phyloP scores from a whole-genome alignment of 148 eudicot species.

The Mesembryanthemum crystallinum region DNA sequence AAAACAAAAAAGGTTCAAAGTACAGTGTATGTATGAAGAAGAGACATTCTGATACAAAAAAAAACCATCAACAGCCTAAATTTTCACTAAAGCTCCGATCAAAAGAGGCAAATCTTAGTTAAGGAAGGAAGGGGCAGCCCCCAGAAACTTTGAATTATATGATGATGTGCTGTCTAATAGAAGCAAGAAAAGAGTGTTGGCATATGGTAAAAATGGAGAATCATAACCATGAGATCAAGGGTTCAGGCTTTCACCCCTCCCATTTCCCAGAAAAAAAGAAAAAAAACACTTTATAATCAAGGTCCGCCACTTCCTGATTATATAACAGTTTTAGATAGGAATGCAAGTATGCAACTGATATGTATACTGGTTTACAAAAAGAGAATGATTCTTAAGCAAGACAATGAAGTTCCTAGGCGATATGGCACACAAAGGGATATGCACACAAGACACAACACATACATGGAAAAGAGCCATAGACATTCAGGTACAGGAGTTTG shows the following conservation, averaged over 20 bases:
- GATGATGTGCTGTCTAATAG: too few relatives aligned
- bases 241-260: too few relatives aligned
- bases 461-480: neutral
- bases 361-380: neutral
- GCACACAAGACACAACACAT: neutral
- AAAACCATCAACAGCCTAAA: neutral
- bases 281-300: too few relatives aligned
- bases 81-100: too few relatives aligned
- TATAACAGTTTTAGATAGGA: neutral
- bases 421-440: neutral
- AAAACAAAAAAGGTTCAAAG: neutral
- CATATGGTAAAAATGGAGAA: too few relatives aligned
- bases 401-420: neutral
- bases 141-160: too few relatives aligned
- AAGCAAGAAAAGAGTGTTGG: too few relatives aligned
- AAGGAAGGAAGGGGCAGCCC: too few relatives aligned
- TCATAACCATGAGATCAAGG: too few relatives aligned
- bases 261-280: too few relatives aligned
- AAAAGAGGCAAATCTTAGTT: too few relatives aligned
- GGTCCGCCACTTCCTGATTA: neutral
- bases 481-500: neutral
- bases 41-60: neutral
- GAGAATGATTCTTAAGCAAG: neutral
- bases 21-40: neutral
- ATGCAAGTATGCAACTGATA: neutral